These are phyloP conservation scores for Linum lewisii DNA, from an alignment of 345 rosid species.

Conservation along the genomic window DNA sequence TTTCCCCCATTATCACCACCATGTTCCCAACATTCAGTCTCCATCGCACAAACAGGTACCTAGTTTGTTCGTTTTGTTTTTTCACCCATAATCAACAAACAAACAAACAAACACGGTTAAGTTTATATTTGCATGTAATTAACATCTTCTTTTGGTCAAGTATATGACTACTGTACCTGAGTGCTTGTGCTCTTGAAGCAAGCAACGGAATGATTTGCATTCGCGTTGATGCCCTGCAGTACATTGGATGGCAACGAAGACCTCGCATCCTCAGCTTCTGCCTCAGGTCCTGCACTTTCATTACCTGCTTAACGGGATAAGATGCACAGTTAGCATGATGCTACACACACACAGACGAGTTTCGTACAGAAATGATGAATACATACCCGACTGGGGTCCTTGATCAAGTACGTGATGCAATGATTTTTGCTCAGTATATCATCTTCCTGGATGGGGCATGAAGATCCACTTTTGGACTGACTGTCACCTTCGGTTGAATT, in stretches of 20 bases:
- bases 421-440: constrained; percentile 49
- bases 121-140: not conserved
- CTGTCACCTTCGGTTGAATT: constrained; percentile 42
- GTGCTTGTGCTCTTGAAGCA: constrained; percentile 93
- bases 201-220: constrained; percentile 79
- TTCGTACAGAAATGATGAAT: not conserved
- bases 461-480: constrained; percentile 20
- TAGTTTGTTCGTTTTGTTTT: constrained; percentile 11
- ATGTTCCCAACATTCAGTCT: constrained; percentile 74
- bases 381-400: constrained; percentile 57
- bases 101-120: not conserved
- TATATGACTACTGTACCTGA: constrained; percentile 42
- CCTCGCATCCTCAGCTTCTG: constrained; percentile 92
- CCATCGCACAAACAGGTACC: constrained; percentile 94
- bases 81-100: too few species aligned
- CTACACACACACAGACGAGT: not conserved
- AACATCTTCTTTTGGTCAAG: not conserved
- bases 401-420: constrained; percentile 61
- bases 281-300: constrained; percentile 73
- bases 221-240: constrained; percentile 73
- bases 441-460: constrained; percentile 53
- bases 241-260: constrained; percentile 95
- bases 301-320: constrained; percentile 40
- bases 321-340: constrained; percentile 7
- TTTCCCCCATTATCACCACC: constrained; percentile 78